Evolutionary conservation across 2,329 filamentous ascomycete genomes (phyloP).

Genomic region (Colletotrichum aenigma): DNA sequence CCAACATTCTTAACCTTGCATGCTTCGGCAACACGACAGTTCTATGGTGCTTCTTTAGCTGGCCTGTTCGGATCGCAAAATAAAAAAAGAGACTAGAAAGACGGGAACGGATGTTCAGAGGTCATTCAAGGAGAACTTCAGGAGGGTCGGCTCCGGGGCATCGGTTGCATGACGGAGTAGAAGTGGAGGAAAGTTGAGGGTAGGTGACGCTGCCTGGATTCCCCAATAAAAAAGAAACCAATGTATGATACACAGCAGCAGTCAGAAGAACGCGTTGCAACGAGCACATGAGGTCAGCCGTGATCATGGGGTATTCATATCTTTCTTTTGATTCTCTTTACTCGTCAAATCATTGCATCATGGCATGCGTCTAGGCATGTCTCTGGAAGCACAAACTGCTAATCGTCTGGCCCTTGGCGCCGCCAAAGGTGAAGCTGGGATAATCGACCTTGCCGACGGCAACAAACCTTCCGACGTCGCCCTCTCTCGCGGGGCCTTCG

Average conservation of each 20-base stretch:
- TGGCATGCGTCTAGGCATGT: constrained; percentile 1
- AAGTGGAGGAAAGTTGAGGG: not conserved
- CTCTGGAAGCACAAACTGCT: constrained; percentile 82
- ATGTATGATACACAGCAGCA: constrained; percentile 20
- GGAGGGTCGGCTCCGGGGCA: not conserved
- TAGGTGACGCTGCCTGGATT: not conserved
- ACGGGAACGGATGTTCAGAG: not conserved
- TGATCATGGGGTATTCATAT: not conserved
- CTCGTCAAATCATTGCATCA: constrained; percentile 1
- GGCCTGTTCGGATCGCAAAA: not conserved
- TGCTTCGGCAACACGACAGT: constrained; percentile 8
- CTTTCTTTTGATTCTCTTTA: not conserved
- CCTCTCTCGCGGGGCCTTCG: constrained; percentile 42
- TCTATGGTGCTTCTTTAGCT: not conserved
- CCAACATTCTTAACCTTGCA: constrained; percentile 4
- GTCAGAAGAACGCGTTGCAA: constrained; percentile 4
- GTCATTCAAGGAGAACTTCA: not conserved
- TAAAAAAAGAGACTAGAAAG: not conserved
- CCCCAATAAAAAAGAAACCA: not conserved
- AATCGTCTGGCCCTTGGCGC: constrained; percentile 85
- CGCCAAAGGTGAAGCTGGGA: constrained; percentile 87
- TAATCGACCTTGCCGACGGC: constrained; percentile 77
- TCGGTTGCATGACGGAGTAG: not conserved
- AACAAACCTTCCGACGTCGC: constrained; percentile 50
- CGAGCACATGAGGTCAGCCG: not conserved